These are phyloP conservation scores for Magnolia changhungtana DNA, from an alignment of 164 flowering plant species.

Conservation along the genomic window DNA sequence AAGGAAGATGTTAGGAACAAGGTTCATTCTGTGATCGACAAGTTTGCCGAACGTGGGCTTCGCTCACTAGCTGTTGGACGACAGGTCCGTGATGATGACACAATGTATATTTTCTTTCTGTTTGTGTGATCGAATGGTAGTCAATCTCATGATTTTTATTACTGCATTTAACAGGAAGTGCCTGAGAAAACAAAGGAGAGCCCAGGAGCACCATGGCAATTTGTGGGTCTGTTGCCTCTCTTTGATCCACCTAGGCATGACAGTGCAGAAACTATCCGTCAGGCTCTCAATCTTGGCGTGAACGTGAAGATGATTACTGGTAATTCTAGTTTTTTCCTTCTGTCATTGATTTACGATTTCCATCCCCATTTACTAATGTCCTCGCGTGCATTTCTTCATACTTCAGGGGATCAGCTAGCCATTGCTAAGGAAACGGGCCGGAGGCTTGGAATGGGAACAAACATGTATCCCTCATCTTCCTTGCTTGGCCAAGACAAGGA, in stretches of 20 bases:
- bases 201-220: constrained; percentile 35
- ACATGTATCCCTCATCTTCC: constrained; percentile 44
- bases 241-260: constrained; percentile 41
- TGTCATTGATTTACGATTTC: neutral
- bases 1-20: constrained; percentile 30
- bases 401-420: constrained; percentile 39
- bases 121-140: neutral
- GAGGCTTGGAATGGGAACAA: constrained; percentile 50
- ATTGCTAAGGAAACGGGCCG: constrained; percentile 45
- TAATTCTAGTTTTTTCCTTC: constrained; percentile 3
- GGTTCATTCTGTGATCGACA: constrained; percentile 32
- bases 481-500: constrained; percentile 36
- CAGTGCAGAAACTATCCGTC: constrained; percentile 34
- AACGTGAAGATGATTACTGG: constrained; percentile 42
- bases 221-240: constrained; percentile 39
- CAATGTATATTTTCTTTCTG: neutral
- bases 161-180: constrained; percentile 23
- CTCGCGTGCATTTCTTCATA: neutral
- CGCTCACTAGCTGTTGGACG: constrained; percentile 38
- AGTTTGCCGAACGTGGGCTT: constrained; percentile 38
- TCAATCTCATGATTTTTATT: neutral
- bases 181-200: constrained; percentile 36
- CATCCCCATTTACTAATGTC: neutral
- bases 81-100: constrained; percentile 21
- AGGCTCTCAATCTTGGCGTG: constrained; percentile 38